These are phyloP conservation scores for Aureobasidium sp. DNA, from an alignment of 2,329 filamentous ascomycete genomes.

Conservation along the genomic window DNA sequence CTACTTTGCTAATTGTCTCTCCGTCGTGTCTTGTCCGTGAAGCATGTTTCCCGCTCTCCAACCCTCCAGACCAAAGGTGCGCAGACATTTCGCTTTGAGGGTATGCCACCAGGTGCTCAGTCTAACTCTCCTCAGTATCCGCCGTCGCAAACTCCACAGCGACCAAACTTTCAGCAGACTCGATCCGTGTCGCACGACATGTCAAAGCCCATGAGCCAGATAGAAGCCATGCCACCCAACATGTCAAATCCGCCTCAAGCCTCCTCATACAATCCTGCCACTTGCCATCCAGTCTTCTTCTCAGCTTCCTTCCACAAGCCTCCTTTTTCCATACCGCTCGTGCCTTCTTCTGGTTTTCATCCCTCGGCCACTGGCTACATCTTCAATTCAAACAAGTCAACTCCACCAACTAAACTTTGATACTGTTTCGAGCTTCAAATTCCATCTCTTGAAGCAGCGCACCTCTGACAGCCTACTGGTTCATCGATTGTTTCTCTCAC, in stretches of 20 bases:
- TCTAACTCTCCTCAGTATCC: background rate
- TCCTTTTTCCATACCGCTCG: conserved; percentile 35
- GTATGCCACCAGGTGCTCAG: background rate
- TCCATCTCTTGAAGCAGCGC: background rate
- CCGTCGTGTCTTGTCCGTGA: background rate
- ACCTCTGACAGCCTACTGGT: background rate
- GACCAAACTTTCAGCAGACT: conserved; percentile 23
- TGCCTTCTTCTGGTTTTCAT: conserved; percentile 28
- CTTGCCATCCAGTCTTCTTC: conserved; percentile 68
- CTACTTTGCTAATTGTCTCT: too few relatives aligned
- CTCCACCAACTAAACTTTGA: background rate
- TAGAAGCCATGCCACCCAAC: conserved; percentile 40
- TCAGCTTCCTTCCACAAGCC: conserved; percentile 52
- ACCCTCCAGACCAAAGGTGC: conserved; percentile 32
- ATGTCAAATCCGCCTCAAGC: conserved; percentile 9
- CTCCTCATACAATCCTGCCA: conserved; percentile 45
- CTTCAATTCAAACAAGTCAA: conserved; percentile 15
- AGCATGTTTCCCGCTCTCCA: conserved; percentile 32
- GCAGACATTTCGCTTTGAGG: background rate
- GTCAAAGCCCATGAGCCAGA: conserved; percentile 33
- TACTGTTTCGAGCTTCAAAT: too few relatives aligned
- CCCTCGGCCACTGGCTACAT: conserved; percentile 38
- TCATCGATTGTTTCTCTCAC: background rate
- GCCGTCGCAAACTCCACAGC: conserved; percentile 10
- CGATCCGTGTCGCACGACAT: conserved; percentile 16